phyloP scores from a whole-genome alignment of 148 eudicot genomes.

The Oxyria digyna region DNA sequence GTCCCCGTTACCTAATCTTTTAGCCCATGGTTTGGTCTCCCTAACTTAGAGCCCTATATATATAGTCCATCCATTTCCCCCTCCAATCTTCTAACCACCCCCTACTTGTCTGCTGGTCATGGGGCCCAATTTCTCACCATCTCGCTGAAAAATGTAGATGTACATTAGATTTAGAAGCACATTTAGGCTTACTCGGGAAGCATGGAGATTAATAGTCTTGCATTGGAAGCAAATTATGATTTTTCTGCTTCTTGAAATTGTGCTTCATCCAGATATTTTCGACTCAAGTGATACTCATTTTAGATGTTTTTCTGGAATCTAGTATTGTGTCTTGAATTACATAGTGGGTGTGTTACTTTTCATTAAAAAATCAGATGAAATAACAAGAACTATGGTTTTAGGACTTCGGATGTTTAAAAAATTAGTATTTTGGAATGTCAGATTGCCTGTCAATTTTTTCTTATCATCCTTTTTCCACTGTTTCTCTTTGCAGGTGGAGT shows the following conservation, averaged over 20 bases:
- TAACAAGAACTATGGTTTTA: neutral
- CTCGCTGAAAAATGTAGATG: too few relatives aligned
- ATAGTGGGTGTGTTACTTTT: neutral
- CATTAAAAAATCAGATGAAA: neutral
- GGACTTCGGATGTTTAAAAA: neutral
- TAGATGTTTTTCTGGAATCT: neutral
- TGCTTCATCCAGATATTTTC: neutral
- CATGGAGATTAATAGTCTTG: too few relatives aligned
- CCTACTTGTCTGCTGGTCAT: neutral
- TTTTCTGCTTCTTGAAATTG: neutral
- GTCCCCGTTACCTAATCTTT: neutral
- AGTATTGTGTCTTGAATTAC: neutral
- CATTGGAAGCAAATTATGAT: neutral
- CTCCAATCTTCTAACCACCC: neutral
- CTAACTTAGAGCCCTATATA: neutral
- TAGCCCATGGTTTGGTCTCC: too few relatives aligned
- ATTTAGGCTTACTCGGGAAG: too few relatives aligned
- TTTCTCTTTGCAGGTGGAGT: conserved; percentile 71
- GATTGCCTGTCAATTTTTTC: neutral
- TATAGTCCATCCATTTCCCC: neutral
- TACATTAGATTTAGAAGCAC: too few relatives aligned
- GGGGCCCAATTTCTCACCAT: too few relatives aligned
- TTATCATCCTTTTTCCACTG: neutral
- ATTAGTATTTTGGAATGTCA: neutral
- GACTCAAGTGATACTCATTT: neutral